Percentiles rank a stretch among this genome's conserved stretches.
Conservation (phyloP, 108 stramenopile genomes). For the Cyclotella cryptica region DNA sequence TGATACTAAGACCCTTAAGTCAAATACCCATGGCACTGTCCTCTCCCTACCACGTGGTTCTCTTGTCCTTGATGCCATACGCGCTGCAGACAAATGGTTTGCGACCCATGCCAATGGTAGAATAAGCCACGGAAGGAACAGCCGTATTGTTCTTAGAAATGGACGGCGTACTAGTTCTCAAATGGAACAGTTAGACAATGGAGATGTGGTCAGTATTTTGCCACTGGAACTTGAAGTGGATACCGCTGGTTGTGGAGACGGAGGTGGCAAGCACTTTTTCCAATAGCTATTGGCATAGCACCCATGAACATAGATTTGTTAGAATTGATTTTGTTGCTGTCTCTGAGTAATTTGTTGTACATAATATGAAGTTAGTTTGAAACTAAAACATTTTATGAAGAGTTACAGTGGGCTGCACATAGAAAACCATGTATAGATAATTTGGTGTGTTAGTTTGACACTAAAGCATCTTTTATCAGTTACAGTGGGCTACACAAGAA, state of each 20-base stretch:
- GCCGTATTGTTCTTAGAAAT: slow-evolving; percentile 48
- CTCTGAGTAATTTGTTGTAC: no score
- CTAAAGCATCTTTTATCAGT: no score
- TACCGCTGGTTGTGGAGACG: neutral
- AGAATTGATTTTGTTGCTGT: no score
- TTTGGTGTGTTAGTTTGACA: no score
- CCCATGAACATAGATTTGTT: no score
- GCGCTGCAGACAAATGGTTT: slow-evolving; percentile 54
- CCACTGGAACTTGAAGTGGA: neutral
- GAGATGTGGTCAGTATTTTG: slow-evolving; percentile 69
- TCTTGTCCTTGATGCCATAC: slow-evolving; percentile 78
- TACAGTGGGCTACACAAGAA: no score
- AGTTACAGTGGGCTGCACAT: no score
- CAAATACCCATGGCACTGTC: slow-evolving; percentile 57
- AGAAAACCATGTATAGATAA: no score
- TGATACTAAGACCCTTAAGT: neutral
- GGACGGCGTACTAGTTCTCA: slow-evolving; percentile 54
- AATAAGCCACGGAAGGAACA: slow-evolving; percentile 9
- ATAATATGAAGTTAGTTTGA: no score
- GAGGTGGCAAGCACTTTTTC: no score
- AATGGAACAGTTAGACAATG: slow-evolving; percentile 58
- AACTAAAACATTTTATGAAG: no score
- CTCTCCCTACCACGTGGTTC: slow-evolving; percentile 78
- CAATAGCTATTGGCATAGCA: no score
- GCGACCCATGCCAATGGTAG: neutral